Evolutionary conservation across 345 rosid species (phyloP).

Genomic region (Passiflora organensis): DNA sequence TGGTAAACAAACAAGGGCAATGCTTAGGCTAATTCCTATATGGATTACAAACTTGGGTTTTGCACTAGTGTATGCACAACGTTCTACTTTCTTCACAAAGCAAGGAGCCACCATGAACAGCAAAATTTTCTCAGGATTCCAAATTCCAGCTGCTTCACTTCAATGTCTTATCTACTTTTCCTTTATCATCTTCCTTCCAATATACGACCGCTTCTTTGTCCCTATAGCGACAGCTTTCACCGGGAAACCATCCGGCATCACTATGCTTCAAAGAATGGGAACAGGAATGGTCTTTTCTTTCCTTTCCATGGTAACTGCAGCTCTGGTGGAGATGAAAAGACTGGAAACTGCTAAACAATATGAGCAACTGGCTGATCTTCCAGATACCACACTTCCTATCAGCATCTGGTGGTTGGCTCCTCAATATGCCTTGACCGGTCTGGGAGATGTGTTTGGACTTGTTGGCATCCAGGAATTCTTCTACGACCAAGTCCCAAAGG

Average conservation of each 20-base stretch:
- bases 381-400: slow-evolving; percentile 1
- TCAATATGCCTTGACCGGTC: not conserved
- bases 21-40: not conserved
- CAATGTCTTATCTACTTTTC: not conserved
- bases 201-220: not conserved
- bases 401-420: slow-evolving; percentile 5
- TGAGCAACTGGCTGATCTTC: not conserved
- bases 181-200: not conserved
- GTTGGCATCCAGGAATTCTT: slow-evolving; percentile 6
- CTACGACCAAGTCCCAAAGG: slow-evolving; percentile 2
- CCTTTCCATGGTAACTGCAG: slow-evolving; percentile 4
- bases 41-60: not conserved
- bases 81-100: not conserved
- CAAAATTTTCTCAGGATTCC: not conserved
- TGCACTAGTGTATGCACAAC: not conserved
- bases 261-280: slow-evolving; percentile 6
- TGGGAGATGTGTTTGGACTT: not conserved
- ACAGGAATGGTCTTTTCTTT: slow-evolving; percentile 1
- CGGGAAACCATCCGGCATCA: not conserved
- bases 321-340: slow-evolving; percentile 2
- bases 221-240: slow-evolving; percentile 1
- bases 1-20: slow-evolving; percentile 1
- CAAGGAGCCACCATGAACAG: not conserved
- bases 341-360: slow-evolving; percentile 1
- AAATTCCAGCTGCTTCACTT: not conserved